A percentile compares a stretch with the other conserved stretches of the same genome.
Conservation (phyloP, 2,329 filamentous ascomycete genomes). For the Tetracladium maxilliforme region DNA sequence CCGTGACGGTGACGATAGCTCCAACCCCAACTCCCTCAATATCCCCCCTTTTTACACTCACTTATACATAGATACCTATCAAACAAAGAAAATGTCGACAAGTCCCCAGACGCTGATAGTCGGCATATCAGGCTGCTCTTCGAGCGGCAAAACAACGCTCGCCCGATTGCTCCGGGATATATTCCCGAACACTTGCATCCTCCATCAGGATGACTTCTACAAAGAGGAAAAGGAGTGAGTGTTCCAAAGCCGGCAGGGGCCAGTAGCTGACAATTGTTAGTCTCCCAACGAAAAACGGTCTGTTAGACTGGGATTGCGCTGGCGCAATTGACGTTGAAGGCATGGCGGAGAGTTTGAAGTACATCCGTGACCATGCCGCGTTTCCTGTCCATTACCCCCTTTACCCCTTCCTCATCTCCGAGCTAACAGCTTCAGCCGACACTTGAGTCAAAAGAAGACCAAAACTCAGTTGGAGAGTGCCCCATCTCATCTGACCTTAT, state of each 20-base stretch:
- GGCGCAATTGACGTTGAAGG: conserved; percentile 59
- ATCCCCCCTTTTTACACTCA: too few species aligned
- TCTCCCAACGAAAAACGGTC: conserved; percentile 37
- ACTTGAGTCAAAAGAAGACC: conserved; percentile 42
- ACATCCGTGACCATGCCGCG: conserved; percentile 55
- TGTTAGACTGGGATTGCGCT: conserved; percentile 87
- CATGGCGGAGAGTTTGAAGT: conserved; percentile 50
- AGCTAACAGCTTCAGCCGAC: conserved; percentile 24
- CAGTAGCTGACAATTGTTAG: conserved; percentile 15
- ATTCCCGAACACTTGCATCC: conserved; percentile 63
- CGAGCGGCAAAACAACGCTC: conserved; percentile 88
- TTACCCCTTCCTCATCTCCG: conserved; percentile 10
- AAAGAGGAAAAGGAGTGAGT: conserved; percentile 57
- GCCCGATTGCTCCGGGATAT: conserved; percentile 72
- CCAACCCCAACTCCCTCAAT: too few species aligned
- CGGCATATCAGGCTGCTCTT: conserved; percentile 79
- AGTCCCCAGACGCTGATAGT: too few species aligned
- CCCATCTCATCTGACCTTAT: conserved; percentile 34
- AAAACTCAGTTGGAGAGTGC: conserved; percentile 42
- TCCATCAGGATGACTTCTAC: conserved; percentile 97
- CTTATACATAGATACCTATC: too few species aligned
- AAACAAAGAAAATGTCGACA: too few species aligned
- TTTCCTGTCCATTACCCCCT: conserved; percentile 38
- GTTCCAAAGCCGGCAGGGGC: too few species aligned
- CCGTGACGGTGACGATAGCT: too few species aligned